These are phyloP conservation scores for Vanderwaltozyma tropicalis DNA, from an alignment of 805 yeast genomes.

Conservation along the genomic window DNA sequence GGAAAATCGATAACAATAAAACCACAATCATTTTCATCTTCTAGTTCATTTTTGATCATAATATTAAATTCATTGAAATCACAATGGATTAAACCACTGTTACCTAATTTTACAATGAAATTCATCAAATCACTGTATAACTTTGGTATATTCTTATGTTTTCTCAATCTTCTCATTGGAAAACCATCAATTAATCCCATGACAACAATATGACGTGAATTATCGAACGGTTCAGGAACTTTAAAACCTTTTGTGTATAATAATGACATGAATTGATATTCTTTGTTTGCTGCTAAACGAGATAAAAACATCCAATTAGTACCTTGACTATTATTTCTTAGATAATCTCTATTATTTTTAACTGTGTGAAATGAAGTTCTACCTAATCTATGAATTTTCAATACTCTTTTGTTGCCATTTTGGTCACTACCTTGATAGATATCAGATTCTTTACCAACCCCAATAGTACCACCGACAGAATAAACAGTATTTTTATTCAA, in stretches of 20 bases:
- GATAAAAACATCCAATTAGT: conserved; percentile 90
- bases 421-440: conserved; percentile 72
- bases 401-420: conserved; percentile 54
- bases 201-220: conserved; percentile 81
- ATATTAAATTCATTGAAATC: conserved; percentile 96
- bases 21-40: conserved; percentile 43
- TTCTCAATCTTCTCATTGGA: conserved; percentile 75
- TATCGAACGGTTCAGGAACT: conserved; percentile 84
- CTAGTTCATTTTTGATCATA: conserved; percentile 55
- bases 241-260: conserved; percentile 64
- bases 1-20: conserved; percentile 96
- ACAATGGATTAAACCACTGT: conserved; percentile 89
- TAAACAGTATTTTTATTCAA: conserved; percentile 61
- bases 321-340: conserved; percentile 53
- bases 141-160: conserved; percentile 56
- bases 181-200: conserved; percentile 89
- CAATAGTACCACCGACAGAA: conserved; percentile 78
- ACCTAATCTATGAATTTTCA: conserved; percentile 89
- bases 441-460: conserved; percentile 97
- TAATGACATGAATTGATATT: conserved; percentile 76
- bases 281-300: conserved; percentile 83
- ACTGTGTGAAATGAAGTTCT: conserved; percentile 89
- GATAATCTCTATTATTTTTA: conserved; percentile 86
- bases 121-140: conserved; percentile 80
- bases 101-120: conserved; percentile 73